Evolutionary conservation across 116 monocot species (phyloP), one percentile per base, ranked within the genome.

Genomic region (Papilionanthe hybrid): DNA sequence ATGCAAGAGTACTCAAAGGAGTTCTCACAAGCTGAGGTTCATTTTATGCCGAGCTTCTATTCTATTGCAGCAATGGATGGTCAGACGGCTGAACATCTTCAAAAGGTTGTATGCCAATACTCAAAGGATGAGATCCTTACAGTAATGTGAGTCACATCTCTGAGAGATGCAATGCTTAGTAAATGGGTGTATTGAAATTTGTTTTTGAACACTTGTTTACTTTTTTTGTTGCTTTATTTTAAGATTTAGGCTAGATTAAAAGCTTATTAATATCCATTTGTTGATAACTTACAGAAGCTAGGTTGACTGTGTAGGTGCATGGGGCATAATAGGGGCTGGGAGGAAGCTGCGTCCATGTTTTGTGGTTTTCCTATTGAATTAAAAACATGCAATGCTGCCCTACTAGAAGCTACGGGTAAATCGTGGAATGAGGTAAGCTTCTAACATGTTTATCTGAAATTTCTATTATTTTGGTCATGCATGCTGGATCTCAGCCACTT

Each of bases 241-340:
- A 17, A 28, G 17, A 13, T 71, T 71, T 41, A 9, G 27, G 22
- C 27, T 42, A 43, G 13, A 43, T 74, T 47, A 8, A 27, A 65
- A 45, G 13, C 3, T 79, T 41, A 22, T 44, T 44, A 73, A 73
- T 22, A 3, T 41, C 19, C 7, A 3, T 9, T 73, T 8, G 9
- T 73, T 42, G 43, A 73, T 44, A 6, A 0, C 45, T 73, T 53
- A 53, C 4, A 17, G 15, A 53, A 53, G 53, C 53, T 20, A 45
- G 29, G 48, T 18, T 30, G 27, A 63, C 23, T 76, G 49, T 55
- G 30, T 91, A 94, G 97, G 97, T 94, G 97, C 76, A 94, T 97
- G 91, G 97, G 97, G 28, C 97, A 97, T 84, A 97, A 97, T 79
- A 94, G 89, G 42, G 97, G 97, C 12, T 97, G 97, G 97, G 97